These are phyloP conservation scores for Populus trichocarpa DNA, from an alignment of 441 rosid genomes.

Conservation along the genomic window DNA sequence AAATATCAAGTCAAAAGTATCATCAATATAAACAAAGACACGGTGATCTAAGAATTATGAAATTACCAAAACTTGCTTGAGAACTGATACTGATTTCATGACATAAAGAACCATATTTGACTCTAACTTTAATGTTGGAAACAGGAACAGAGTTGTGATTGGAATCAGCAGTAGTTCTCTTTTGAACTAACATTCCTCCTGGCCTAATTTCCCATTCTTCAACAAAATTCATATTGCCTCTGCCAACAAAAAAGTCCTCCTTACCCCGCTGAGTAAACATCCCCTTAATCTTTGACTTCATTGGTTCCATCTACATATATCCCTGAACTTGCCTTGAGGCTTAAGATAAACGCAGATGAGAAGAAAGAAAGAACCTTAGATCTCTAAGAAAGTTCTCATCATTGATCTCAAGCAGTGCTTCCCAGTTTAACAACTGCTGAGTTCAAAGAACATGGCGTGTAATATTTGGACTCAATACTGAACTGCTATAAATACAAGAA, in stretches of 20 bases:
- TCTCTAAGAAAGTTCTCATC: slow-evolving; percentile 1
- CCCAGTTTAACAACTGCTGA: background rate
- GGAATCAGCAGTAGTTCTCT: slow-evolving; percentile 63
- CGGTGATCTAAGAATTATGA: background rate
- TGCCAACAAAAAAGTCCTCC: slow-evolving; percentile 6
- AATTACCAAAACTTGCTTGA: slow-evolving; percentile 84
- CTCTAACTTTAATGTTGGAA: slow-evolving; percentile 70
- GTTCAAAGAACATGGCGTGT: background rate
- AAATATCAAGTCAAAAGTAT: background rate
- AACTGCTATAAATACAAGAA: background rate
- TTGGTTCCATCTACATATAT: slow-evolving; percentile 15
- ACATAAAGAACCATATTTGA: slow-evolving; percentile 64
- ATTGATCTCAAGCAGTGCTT: background rate
- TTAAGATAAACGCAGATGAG: background rate
- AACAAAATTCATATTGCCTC: background rate
- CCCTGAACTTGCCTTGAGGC: slow-evolving; percentile 5
- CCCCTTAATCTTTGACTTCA: slow-evolving; percentile 19
- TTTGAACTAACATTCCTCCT: slow-evolving; percentile 97
- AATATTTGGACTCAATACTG: background rate
- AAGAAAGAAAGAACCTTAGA: slow-evolving; percentile 13
- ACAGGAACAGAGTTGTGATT: slow-evolving; percentile 50
- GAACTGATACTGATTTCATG: slow-evolving; percentile 72
- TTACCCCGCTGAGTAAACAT: background rate
- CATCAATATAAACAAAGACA: background rate
- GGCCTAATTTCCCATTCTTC: slow-evolving; percentile 85